Conservation (phyloP, 2,329 filamentous ascomycete genomes). For the Fusarium brachygibbosum region DNA sequence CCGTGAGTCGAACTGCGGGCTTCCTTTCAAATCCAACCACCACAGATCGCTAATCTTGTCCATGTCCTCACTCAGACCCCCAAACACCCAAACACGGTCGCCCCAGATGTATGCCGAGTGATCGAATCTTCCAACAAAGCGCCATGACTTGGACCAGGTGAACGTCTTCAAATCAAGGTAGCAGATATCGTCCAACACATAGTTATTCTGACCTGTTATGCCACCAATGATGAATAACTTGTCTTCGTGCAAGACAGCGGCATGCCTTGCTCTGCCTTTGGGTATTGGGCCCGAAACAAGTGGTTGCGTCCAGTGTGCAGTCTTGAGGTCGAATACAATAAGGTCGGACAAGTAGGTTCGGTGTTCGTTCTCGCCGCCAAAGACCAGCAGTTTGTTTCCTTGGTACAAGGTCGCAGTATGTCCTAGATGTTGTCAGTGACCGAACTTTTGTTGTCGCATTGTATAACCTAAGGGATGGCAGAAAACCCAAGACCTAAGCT, state of each 20-base stretch:
- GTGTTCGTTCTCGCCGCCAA: constrained; percentile 98
- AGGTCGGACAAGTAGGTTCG: constrained; percentile 95
- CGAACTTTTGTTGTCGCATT: background rate
- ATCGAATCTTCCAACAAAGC: constrained; percentile 93
- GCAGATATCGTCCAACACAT: constrained; percentile 94
- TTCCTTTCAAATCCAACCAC: constrained; percentile 96
- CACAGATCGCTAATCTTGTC: constrained; percentile 95
- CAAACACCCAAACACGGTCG: constrained; percentile 95
- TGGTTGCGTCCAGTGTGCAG: constrained; percentile 95
- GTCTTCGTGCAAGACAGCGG: constrained; percentile 94
- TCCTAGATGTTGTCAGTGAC: constrained; percentile 63
- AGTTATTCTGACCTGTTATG: constrained; percentile 92
- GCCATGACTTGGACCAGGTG: constrained; percentile 97
- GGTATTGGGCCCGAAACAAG: constrained; percentile 87
- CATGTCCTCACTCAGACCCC: constrained; percentile 95
- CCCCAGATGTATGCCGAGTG: constrained; percentile 95
- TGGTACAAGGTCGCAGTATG: constrained; percentile 96
- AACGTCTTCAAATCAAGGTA: constrained; percentile 97
- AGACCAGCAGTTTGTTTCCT: constrained; percentile 95
- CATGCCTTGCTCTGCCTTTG: constrained; percentile 91
- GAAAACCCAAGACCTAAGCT: too few species aligned
- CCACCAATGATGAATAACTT: constrained; percentile 96
- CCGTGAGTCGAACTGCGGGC: constrained; percentile 82
- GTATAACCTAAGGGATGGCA: too few species aligned
- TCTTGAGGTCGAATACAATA: constrained; percentile 94